These are phyloP conservation scores for Suhomyces faveliae DNA, from an alignment of 805 yeast species.

Conservation along the genomic window DNA sequence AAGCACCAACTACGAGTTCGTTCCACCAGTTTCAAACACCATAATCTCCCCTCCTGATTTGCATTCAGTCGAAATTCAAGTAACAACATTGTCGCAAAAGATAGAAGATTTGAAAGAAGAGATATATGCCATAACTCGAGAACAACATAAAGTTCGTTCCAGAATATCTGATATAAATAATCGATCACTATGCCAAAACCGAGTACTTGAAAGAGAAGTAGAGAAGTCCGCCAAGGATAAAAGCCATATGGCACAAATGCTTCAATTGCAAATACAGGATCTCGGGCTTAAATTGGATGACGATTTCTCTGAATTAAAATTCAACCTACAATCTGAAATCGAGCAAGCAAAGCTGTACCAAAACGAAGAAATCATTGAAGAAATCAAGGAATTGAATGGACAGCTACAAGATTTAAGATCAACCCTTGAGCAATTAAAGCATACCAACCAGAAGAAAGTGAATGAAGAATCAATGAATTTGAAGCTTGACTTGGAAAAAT, in stretches of 20 bases:
- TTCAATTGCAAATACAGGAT: conserved; percentile 30
- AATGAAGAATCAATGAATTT: conserved; percentile 16
- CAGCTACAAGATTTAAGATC: conserved; percentile 8
- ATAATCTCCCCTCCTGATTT: background rate
- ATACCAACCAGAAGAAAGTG: conserved; percentile 13
- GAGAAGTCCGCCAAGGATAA: conserved; percentile 20
- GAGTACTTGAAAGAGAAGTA: conserved; percentile 8
- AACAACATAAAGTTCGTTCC: conserved; percentile 8
- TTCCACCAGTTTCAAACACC: background rate
- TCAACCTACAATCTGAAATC: conserved; percentile 35
- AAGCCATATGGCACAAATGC: conserved; percentile 26
- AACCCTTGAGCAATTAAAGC: conserved; percentile 6
- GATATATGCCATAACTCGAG: conserved; percentile 8
- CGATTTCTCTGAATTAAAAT: conserved; percentile 30
- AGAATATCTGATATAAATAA: conserved; percentile 7
- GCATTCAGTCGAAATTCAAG: conserved; percentile 7
- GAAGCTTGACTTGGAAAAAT: conserved; percentile 15
- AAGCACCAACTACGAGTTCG: background rate
- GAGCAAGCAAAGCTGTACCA: conserved; percentile 22
- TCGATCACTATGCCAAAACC: conserved; percentile 3
- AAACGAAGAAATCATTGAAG: conserved; percentile 19
- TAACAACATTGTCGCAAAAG: conserved; percentile 8
- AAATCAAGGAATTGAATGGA: conserved; percentile 17
- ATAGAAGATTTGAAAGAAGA: conserved; percentile 14
- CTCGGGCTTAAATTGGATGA: conserved; percentile 23